Conservation (phyloP, 2,329 filamentous ascomycete species). For the Alternaria arborescens region DNA sequence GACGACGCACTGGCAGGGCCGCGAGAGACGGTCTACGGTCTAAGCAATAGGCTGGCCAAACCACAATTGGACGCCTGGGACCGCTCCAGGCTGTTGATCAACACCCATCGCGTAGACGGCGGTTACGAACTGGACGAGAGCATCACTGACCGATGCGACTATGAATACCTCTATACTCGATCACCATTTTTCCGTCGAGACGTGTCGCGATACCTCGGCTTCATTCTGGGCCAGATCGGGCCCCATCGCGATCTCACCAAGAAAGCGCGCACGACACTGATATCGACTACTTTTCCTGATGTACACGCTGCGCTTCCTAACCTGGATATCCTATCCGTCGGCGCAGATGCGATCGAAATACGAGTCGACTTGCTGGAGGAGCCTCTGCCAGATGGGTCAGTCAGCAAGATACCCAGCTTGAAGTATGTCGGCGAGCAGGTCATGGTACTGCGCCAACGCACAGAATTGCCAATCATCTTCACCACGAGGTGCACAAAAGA, state of each 20-base stretch:
- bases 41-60: conserved; percentile 66
- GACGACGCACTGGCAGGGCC: conserved; percentile 63
- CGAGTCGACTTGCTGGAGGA: conserved; percentile 84
- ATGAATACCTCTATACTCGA: conserved; percentile 85
- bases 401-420: conserved; percentile 75
- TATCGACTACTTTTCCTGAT: conserved; percentile 88
- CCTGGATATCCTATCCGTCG: conserved; percentile 85
- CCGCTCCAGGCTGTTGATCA: conserved; percentile 71
- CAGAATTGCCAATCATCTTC: conserved; percentile 89
- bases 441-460: conserved; percentile 82
- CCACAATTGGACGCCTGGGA: conserved; percentile 66
- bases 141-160: conserved; percentile 76
- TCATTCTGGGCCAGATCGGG: conserved; percentile 80
- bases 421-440: conserved; percentile 87
- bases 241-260: conserved; percentile 80
- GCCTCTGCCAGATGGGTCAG: conserved; percentile 65
- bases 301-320: conserved; percentile 84
- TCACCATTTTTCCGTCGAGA: conserved; percentile 77
- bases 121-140: conserved; percentile 67
- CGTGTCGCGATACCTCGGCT: conserved; percentile 78
- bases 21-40: conserved; percentile 72
- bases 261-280: conserved; percentile 82
- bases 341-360: conserved; percentile 84
- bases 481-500: conserved; percentile 83
- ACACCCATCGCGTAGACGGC: conserved; percentile 77